phyloP scores from a whole-genome alignment of 164 flowering plant species.

The Stephania japonica region DNA sequence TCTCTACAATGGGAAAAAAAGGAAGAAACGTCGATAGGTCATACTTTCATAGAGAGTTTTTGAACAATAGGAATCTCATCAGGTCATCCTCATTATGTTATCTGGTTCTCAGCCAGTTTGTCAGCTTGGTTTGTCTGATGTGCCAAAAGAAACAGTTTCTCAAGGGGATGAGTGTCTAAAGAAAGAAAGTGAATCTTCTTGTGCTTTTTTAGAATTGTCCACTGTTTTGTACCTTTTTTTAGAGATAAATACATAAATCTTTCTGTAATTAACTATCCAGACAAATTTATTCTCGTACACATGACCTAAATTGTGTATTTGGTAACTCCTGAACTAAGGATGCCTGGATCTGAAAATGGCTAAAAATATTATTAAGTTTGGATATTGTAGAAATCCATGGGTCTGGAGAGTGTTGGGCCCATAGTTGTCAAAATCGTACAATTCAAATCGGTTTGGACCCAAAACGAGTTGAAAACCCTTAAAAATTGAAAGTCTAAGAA shows the following conservation, averaged over 20 bases:
- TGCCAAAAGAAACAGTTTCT: background rate
- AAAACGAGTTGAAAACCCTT: too few species aligned
- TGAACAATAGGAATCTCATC: background rate
- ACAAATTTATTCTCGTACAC: background rate
- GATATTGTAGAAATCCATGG: too few species aligned
- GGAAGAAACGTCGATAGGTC: background rate
- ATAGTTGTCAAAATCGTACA: too few species aligned
- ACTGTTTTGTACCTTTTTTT: too few species aligned
- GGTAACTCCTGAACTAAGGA: too few species aligned
- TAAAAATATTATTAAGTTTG: background rate
- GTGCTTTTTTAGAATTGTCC: background rate
- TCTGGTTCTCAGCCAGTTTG: background rate
- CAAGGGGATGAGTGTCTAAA: background rate
- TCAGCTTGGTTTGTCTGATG: background rate
- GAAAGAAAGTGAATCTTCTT: background rate
- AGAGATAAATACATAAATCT: background rate
- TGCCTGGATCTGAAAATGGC: too few species aligned
- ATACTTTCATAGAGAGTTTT: background rate
- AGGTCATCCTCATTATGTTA: background rate
- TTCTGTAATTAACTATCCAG: background rate
- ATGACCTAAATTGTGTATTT: background rate
- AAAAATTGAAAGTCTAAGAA: too few species aligned
- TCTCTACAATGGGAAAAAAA: background rate
- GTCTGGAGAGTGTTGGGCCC: too few species aligned
- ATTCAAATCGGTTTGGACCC: too few species aligned